Evolutionary conservation across 768 basidiomycete genomes (phyloP).

Genomic region (Guyanaporus albipodus): DNA sequence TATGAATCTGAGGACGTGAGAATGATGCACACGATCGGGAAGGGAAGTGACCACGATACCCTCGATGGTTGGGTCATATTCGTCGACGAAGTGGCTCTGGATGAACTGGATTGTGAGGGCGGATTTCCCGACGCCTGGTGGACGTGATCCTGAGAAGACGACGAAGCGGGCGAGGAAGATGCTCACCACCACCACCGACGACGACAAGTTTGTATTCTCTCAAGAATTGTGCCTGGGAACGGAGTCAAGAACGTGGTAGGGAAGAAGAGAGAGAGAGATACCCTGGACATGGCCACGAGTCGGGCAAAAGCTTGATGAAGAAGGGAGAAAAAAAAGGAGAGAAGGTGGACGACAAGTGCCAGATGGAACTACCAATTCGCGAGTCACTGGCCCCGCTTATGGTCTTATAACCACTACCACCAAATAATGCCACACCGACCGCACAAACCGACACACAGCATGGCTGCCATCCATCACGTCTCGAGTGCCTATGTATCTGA

Average conservation of each 20-base stretch:
- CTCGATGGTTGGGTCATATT: conserved; percentile 95
- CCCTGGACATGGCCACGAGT: conserved; percentile 31
- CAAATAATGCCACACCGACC: conserved; percentile 28
- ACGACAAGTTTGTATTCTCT: conserved; percentile 99
- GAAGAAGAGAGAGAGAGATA: conserved; percentile 1
- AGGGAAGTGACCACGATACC: conserved; percentile 39
- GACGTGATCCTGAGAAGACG: not conserved
- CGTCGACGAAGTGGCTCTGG: conserved; percentile 90
- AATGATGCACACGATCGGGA: not conserved
- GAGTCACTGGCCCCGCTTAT: conserved; percentile 9
- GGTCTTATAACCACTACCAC: conserved; percentile 8
- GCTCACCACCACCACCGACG: conserved; percentile 92
- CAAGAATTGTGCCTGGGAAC: conserved; percentile 73
- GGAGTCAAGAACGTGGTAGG: not conserved
- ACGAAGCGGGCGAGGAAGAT: conserved; percentile 32
- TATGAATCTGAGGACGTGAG: conserved; percentile 68
- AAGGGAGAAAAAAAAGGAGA: not conserved
- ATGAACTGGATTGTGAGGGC: conserved; percentile 98
- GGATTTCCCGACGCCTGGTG: conserved; percentile 64
- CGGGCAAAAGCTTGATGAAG: not conserved
- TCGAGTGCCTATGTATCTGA: no score
- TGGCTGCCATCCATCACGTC: not conserved
- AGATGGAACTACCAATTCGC: conserved; percentile 5
- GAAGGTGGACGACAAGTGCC: conserved; percentile 5
- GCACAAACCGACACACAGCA: conserved; percentile 1